phyloP scores from a whole-genome alignment of 208 protist genomes.

The Wallacemonas sp. region DNA sequence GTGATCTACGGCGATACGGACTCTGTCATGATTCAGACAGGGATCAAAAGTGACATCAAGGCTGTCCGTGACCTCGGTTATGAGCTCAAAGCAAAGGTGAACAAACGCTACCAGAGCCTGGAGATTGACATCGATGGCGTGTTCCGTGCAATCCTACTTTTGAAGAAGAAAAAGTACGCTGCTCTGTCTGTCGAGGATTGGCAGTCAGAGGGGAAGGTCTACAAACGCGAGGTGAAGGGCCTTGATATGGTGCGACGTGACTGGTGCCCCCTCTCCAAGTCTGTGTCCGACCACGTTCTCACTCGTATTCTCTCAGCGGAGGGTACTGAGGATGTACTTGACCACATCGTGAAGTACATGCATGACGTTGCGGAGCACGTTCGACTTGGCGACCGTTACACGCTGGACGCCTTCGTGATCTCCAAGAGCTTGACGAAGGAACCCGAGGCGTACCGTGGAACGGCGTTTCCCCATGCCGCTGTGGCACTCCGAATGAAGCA shows the following conservation, averaged over 20 bases:
- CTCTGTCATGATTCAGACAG: constrained; percentile 99
- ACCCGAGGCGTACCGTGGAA: constrained; percentile 95
- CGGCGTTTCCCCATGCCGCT: constrained; percentile 92
- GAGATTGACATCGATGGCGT: constrained; percentile 99
- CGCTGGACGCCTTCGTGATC: constrained; percentile 96
- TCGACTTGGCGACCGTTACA: constrained; percentile 49
- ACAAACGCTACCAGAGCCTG: constrained; percentile 96
- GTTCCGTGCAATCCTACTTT: constrained; percentile 98
- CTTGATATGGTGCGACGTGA: constrained; percentile 99
- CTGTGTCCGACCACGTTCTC: constrained; percentile 92
- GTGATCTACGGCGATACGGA: constrained; percentile 99
- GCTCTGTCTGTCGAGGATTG: constrained; percentile 81
- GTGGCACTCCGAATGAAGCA: constrained; percentile 94
- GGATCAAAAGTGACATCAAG: constrained; percentile 83
- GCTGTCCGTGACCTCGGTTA: constrained; percentile 89
- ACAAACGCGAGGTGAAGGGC: constrained; percentile 96
- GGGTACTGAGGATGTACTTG: constrained; percentile 82
- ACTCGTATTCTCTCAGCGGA: constrained; percentile 92
- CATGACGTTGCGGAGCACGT: constrained; percentile 72
- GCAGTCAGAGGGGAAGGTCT: constrained; percentile 57
- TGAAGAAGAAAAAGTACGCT: constrained; percentile 95
- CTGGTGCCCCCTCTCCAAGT: constrained; percentile 98
- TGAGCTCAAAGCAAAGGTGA: constrained; percentile 95
- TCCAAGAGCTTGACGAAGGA: constrained; percentile 97
- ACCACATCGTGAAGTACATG: constrained; percentile 94